Evolutionary conservation across 495 filamentous ascomycete genomes (phyloP).

Genomic region (Aeminium ludgeri): DNA sequence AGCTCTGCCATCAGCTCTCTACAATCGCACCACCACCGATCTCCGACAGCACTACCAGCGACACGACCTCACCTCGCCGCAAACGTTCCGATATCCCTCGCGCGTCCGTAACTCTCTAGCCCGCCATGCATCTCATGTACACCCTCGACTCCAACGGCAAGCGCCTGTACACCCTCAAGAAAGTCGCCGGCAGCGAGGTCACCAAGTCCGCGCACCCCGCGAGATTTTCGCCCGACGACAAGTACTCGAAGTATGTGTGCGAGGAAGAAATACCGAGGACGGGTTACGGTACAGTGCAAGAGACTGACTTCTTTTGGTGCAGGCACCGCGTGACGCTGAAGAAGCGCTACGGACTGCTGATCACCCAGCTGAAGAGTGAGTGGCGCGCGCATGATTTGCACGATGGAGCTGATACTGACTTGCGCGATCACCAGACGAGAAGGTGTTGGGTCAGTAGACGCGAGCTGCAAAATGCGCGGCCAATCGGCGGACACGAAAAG

Average conservation of each 20-base stretch:
- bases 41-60: too few species aligned
- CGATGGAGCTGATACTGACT: neutral
- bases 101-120: too few species aligned
- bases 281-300: constrained; percentile 1
- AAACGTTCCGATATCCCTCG: neutral
- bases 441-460: constrained; percentile 17
- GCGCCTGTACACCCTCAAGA: constrained; percentile 78
- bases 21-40: neutral
- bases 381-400: constrained; percentile 1
- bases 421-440: constrained; percentile 16
- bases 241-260: constrained; percentile 59
- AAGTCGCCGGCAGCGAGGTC: constrained; percentile 58
- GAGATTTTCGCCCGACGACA: constrained; percentile 93
- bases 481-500: neutral
- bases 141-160: constrained; percentile 60
- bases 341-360: constrained; percentile 70
- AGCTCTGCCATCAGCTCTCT: neutral
- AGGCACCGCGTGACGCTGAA: constrained; percentile 85
- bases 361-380: constrained; percentile 63
- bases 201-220: constrained; percentile 95
- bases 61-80: too few species aligned
- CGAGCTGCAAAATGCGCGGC: neutral
- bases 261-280: too few species aligned
- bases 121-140: constrained; percentile 78
- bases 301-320: constrained; percentile 5